Conservation (phyloP, 2,329 filamentous ascomycete species). For the Penicillium frequentans region DNA sequence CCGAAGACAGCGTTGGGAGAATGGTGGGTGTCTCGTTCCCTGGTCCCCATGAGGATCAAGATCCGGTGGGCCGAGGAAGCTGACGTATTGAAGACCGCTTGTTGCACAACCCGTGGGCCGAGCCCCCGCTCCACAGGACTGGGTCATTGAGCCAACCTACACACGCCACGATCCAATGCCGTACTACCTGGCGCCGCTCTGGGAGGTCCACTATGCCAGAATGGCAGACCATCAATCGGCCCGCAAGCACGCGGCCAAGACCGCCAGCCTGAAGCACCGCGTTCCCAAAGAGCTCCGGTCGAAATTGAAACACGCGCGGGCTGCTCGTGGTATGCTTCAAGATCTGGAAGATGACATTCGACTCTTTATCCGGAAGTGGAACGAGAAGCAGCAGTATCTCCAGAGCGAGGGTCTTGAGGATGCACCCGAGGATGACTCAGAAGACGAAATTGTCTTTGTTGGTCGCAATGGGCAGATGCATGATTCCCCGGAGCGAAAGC, state of each 20-base stretch:
- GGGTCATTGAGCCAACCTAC: slow-evolving; percentile 78
- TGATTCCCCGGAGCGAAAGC: slow-evolving; percentile 56
- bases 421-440: slow-evolving; percentile 55
- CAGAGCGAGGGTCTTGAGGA: slow-evolving; percentile 48
- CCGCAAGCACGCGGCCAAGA: slow-evolving; percentile 41
- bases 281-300: slow-evolving; percentile 79
- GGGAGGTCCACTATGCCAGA: slow-evolving; percentile 63
- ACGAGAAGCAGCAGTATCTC: slow-evolving; percentile 52
- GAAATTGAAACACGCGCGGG: slow-evolving; percentile 76
- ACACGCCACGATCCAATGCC: slow-evolving; percentile 71
- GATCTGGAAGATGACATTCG: slow-evolving; percentile 83
- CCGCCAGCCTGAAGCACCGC: slow-evolving; percentile 37
- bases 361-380: slow-evolving; percentile 66
- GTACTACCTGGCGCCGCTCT: slow-evolving; percentile 84
- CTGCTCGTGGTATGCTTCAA: slow-evolving; percentile 76
- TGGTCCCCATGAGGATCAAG: not conserved
- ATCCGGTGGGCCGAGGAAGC: slow-evolving; percentile 10
- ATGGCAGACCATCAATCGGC: slow-evolving; percentile 37
- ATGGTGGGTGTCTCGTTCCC: slow-evolving; percentile 59
- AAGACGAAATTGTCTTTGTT: slow-evolving; percentile 91
- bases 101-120: slow-evolving; percentile 78
- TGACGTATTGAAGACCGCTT: slow-evolving; percentile 67
- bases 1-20: slow-evolving; percentile 89
- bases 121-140: slow-evolving; percentile 83
- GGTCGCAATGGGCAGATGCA: slow-evolving; percentile 67